These are phyloP conservation scores for Neltuma alba DNA, from an alignment of 306 rosid genomes.

Conservation along the genomic window DNA sequence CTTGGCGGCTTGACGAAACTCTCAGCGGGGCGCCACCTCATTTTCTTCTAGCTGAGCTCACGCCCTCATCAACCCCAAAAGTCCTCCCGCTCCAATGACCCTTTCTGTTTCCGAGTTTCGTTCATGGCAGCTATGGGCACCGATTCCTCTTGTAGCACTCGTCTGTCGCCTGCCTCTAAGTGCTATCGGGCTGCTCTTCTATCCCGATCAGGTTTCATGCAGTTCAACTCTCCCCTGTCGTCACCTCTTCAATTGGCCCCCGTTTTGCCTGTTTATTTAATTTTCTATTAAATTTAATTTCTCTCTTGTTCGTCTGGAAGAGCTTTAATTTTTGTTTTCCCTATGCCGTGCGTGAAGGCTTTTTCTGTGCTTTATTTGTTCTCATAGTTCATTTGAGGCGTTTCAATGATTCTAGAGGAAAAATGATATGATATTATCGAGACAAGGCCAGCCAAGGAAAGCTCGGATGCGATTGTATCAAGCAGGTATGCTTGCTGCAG, in stretches of 20 bases:
- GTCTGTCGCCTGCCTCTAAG: conserved; percentile 65
- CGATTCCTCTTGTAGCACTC: conserved; percentile 72
- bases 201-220: conserved; percentile 67
- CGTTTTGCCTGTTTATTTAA: not conserved
- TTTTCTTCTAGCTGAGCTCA: not conserved
- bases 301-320: not conserved
- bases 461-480: conserved; percentile 49
- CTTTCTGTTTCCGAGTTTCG: too few relatives aligned
- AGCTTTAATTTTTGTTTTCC: too few relatives aligned
- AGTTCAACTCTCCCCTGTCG: not conserved
- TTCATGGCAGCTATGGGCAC: conserved; percentile 60
- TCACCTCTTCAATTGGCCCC: not conserved
- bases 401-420: not conserved
- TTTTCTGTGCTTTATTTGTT: not conserved
- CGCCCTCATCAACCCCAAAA: conserved; percentile 1
- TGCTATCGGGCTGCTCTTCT: conserved; percentile 61
- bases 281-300: not conserved
- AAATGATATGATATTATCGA: not conserved
- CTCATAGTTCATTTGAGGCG: not conserved
- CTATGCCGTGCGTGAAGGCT: not conserved
- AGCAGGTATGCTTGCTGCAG: conserved; percentile 48
- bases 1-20: too few relatives aligned
- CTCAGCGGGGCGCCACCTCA: too few relatives aligned
- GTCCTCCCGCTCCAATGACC: not conserved
- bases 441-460: conserved; percentile 51